Base-by-base conservation (phyloP, 2,329 filamentous ascomycete genomes). In the Fonsecaea multimorphosa region DNA sequence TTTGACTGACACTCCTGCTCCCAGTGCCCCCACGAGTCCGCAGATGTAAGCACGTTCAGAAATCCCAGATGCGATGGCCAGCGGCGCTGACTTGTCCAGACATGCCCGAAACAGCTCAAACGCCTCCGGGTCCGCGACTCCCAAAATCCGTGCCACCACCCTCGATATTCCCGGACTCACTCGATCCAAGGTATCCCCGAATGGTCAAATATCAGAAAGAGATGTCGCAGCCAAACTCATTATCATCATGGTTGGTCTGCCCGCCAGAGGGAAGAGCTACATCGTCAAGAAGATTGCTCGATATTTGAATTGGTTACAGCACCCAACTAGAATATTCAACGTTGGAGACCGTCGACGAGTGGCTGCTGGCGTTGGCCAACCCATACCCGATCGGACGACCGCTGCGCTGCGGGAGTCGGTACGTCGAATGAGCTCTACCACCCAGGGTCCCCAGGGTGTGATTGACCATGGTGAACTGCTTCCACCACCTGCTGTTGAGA, bases 201-300 rank as follows among this genome's bases (percentile, higher is more conserved):
- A 99, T 78, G 95, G 95, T 71, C 89, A 92, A 73, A 99, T 99
- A 72, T 90, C 95, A 62, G 89, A 94, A 75, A 87, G 94, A 74
- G 95, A 99, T 84, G 91, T 99, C 57, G 95, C 93, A 57, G 91
- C 95, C 46, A 99, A 99, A 83, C 84, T 99, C 68, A 92, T 98
- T 75, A 96, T 99, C 74, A 89, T 99, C 77, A 99, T 99, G 95
- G 95, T 99, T 67, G 95, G 95, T 69, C 82, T 99, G 73, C 95
- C 95, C 2, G 95, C 95, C 9, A 86, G 95, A 74, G 95, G 95
- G 76, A 99, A 99, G 81, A 97, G 93, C 62, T 99, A 99, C 80
- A 96, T 99, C 74, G 98, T 95, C 68, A 98, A 98, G 83, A 99
- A 99, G 81, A 86, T 99, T 69, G 91, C 95, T 65, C 87, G 95